Base-by-base conservation (phyloP, 129 eudicot species). In the Glebionis coronaria region DNA sequence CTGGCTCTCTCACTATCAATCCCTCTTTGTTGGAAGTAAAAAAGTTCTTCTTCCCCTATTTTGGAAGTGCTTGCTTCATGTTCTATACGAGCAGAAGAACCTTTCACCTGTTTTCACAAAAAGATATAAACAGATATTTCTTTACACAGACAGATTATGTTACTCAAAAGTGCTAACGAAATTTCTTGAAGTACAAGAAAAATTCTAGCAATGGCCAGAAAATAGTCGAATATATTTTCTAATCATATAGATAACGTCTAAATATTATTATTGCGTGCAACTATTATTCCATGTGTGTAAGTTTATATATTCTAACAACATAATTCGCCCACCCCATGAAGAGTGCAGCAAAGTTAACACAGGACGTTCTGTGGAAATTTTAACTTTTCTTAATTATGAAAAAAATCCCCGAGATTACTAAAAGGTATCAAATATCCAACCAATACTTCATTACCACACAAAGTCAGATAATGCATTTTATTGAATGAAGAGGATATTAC, bases 1-100 rank as follows among this genome's bases (percentile, higher is more conserved):
- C 86, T 93, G 46, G 98, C 98, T 77, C 81, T 84, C 83, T 93
- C 98, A 40, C 80, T 84, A 76, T 93, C 98, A 0, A 93, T 88
- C 12, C 98, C 98, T 68, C 98, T 93, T 78, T 93, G 96, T 60
- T 88, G 98, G 76, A 93, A 93, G 75, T 93, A 93, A 71, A 92
- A 93, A 9, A 93, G 81, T 74, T 93, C 95, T 56, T 92, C 98
- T 76, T 93, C 98, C 12, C 98, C 98, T 0, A 93, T 93, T 80
- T 93, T 93, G 4, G 97, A 93, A 54, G 98, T 93, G 63, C 88
- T 93, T 58, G 98, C 98, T 82, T 93, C 98, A 40, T 93, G 98
- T 68, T 93, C 98, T 67, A 93, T 77, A 7, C 95, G 84, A 20
- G 95, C 87, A 16, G 87, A 75, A 3, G 94, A 86, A 75, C 84